Percentiles rank a stretch among this genome's conserved stretches.
Evolutionary conservation across 805 yeast genomes (phyloP).

Genomic region (Myxozyma mucilagina): DNA sequence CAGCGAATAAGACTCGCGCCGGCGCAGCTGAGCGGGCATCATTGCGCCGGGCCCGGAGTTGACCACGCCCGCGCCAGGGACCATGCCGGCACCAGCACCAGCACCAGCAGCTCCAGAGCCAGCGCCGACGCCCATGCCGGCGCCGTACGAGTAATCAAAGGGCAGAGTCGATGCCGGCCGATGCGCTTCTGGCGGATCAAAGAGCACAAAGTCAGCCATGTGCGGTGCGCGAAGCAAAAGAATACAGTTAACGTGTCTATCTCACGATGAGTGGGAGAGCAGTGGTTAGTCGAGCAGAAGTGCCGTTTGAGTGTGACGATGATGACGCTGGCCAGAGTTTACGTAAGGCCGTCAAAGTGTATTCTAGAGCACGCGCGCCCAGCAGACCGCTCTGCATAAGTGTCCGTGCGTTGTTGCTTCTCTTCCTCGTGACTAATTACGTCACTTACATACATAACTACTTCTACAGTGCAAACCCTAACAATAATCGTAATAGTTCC

Average conservation of each 20-base stretch:
- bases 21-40: slow-evolving; percentile 10
- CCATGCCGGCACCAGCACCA: too few relatives aligned
- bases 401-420: neutral
- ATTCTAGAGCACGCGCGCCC: too few relatives aligned
- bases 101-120: too few relatives aligned
- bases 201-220: slow-evolving; percentile 30
- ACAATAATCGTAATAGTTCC: neutral
- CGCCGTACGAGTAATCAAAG: slow-evolving; percentile 5
- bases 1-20: slow-evolving; percentile 29
- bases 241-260: too few relatives aligned
- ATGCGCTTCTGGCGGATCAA: slow-evolving; percentile 21
- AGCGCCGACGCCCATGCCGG: too few relatives aligned
- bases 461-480: neutral
- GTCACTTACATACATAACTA: too few relatives aligned
- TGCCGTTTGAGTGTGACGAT: neutral
- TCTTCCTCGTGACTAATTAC: neutral
- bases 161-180: slow-evolving; percentile 25
- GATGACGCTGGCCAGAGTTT: too few relatives aligned
- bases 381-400: too few relatives aligned
- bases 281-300: too few relatives aligned
- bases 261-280: neutral
- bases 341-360: too few relatives aligned
- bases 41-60: neutral
- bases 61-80: too few relatives aligned
- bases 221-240: neutral